Evolutionary conservation across 2,329 filamentous ascomycete species (phyloP), one percentile per base, ranked within the genome.

Genomic region (Alternaria longipes): DNA sequence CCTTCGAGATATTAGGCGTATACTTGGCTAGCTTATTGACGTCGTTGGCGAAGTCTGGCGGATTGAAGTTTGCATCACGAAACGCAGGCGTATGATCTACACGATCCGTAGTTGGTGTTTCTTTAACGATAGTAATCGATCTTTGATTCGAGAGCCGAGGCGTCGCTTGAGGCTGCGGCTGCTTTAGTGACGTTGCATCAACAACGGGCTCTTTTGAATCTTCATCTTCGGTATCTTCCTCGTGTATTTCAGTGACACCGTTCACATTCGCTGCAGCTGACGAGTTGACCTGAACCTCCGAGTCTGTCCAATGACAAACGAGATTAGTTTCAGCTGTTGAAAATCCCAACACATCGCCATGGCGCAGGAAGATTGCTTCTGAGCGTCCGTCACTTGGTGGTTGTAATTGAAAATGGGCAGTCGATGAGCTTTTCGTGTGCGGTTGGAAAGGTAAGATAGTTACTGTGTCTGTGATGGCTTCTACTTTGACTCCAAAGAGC

Each of bases 231-330:
- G 68, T 72, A 3, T 70, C 65, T 18, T 68, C 67, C 38, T 67
- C 67, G 8, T 58, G 55, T 8, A 57, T 55, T 18, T 52, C 62
- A 11, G 47, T 54, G 30, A 65, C 50, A n/a, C 38, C 57, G 38
- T 45, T 41, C 12, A 38, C 16, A 9, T 63, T 30, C 14, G 59
- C 38, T 2, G 50, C 66, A n/a, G 68, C 69, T 6, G 75, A 76
- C 1, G 75, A 76, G 34, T 71, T 71, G 34, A 78, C 75, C 55
- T 77, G 74, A 14, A 76, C 62, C 53, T 76, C 67, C 0, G 70
- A 56, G 5, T 63, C 45, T 20, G 60, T 57, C 65, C 67, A 73
- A 3, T 32, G 49, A 40, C 72, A 70, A 8, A 30, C 64, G 6
- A 78, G 24, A 44, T 18, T 51, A 26, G 40, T 36, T 9, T 26